Conservation (phyloP, 345 rosid genomes). For the Carallia brachiata region DNA sequence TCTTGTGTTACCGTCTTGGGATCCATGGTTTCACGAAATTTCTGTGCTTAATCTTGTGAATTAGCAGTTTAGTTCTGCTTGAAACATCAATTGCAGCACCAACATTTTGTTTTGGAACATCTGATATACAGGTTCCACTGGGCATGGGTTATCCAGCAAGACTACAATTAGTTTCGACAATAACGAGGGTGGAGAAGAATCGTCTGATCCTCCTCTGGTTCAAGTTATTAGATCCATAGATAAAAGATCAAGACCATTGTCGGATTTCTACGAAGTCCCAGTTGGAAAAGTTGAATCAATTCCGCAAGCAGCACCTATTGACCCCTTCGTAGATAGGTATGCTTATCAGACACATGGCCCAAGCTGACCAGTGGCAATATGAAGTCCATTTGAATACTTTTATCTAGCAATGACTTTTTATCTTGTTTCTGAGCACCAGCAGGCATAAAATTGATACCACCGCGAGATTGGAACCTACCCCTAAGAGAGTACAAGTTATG, state of each 20-base stretch:
- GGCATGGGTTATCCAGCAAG: too few relatives aligned
- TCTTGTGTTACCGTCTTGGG: too few relatives aligned
- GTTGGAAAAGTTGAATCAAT: conserved; percentile 9
- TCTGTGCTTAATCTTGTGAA: too few relatives aligned
- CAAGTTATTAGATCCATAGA: conserved; percentile 4
- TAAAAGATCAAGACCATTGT: not conserved
- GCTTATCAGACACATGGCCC: not conserved
- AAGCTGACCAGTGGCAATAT: too few relatives aligned
- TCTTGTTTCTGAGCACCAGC: not conserved
- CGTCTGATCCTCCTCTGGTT: conserved; percentile 9
- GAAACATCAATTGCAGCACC: too few relatives aligned
- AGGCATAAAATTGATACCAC: not conserved
- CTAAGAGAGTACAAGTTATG: conserved; percentile 11
- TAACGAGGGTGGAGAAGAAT: not conserved
- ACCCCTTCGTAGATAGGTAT: conserved; percentile 9
- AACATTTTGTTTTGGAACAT: too few relatives aligned
- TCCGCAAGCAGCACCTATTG: not conserved
- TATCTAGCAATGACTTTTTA: not conserved
- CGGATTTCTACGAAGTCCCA: conserved; percentile 9
- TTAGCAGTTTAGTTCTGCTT: too few relatives aligned
- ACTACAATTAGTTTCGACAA: conserved; percentile 6
- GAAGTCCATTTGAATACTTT: not conserved
- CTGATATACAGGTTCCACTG: too few relatives aligned
- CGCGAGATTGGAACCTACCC: not conserved
- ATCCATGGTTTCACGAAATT: too few relatives aligned